phyloP scores from a whole-genome alignment of 2,329 filamentous ascomycete species.

The Colletotrichum sp. region DNA sequence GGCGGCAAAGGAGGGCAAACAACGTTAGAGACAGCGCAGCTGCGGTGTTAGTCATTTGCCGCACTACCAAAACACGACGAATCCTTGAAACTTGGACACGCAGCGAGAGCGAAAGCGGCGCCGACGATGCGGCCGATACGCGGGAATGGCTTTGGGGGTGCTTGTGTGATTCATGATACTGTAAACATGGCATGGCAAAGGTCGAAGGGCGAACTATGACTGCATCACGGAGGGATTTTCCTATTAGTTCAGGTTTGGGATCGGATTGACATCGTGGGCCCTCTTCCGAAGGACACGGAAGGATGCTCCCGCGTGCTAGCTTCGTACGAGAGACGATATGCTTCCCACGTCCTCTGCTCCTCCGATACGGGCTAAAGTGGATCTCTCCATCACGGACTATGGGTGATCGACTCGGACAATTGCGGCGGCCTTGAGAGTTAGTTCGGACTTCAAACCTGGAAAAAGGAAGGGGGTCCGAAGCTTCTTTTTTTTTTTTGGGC shows the following conservation, averaged over 20 bases:
- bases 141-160: neutral
- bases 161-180: neutral
- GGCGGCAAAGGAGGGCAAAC: neutral
- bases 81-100: neutral
- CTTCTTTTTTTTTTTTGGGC: neutral
- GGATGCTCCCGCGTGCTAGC: neutral
- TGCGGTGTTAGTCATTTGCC: neutral
- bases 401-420: neutral
- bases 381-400: neutral
- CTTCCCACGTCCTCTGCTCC: neutral
- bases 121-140: neutral
- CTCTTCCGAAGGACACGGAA: neutral
- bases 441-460: neutral
- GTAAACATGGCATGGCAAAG: neutral
- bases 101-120: neutral
- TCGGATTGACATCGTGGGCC: no score
- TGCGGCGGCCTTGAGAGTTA: neutral
- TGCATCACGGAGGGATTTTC: neutral
- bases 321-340: neutral
- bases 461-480: neutral
- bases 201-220: neutral
- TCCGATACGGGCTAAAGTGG: neutral
- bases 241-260: neutral
- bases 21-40: neutral
- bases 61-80: neutral